Evolutionary conservation across 805 yeast genomes (phyloP).

Genomic region (Barnettozyma vustinii): DNA sequence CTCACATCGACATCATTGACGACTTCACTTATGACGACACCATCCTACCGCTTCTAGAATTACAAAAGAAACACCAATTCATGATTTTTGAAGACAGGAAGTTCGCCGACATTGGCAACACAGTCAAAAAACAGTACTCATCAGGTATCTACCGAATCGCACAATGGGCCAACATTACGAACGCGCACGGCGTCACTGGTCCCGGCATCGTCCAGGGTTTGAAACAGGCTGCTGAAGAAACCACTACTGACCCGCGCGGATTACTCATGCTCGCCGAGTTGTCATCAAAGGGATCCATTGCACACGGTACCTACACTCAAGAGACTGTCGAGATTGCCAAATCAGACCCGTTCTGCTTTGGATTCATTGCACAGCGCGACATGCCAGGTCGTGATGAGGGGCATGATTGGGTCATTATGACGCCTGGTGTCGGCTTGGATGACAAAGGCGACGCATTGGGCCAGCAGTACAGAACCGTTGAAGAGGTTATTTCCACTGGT

Average conservation of each 20-base stretch:
- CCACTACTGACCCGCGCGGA: constrained; percentile 77
- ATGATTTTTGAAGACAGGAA: constrained; percentile 95
- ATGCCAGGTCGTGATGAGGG: constrained; percentile 83
- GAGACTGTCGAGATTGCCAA: constrained; percentile 89
- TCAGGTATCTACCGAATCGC: constrained; percentile 89
- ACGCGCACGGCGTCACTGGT: constrained; percentile 97
- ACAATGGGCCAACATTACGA: constrained; percentile 93
- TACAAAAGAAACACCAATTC: constrained; percentile 80
- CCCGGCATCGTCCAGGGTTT: constrained; percentile 88
- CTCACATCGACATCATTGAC: constrained; percentile 89
- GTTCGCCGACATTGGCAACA: constrained; percentile 97
- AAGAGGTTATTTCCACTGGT: constrained; percentile 78
- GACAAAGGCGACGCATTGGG: constrained; percentile 95
- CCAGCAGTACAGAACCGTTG: constrained; percentile 93
- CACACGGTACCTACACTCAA: constrained; percentile 84
- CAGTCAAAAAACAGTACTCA: constrained; percentile 89
- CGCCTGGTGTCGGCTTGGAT: constrained; percentile 98
- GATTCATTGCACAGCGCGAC: constrained; percentile 89
- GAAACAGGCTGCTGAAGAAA: constrained; percentile 66
- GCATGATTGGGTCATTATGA: constrained; percentile 93
- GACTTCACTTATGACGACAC: constrained; percentile 84
- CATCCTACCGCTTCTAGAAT: constrained; percentile 61
- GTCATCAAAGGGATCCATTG: constrained; percentile 89
- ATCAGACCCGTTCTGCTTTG: constrained; percentile 84
- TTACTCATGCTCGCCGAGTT: constrained; percentile 92